Evolutionary conservation across 2,329 filamentous ascomycete genomes (phyloP).

Genomic region (Sphaerulina vaccinii): DNA sequence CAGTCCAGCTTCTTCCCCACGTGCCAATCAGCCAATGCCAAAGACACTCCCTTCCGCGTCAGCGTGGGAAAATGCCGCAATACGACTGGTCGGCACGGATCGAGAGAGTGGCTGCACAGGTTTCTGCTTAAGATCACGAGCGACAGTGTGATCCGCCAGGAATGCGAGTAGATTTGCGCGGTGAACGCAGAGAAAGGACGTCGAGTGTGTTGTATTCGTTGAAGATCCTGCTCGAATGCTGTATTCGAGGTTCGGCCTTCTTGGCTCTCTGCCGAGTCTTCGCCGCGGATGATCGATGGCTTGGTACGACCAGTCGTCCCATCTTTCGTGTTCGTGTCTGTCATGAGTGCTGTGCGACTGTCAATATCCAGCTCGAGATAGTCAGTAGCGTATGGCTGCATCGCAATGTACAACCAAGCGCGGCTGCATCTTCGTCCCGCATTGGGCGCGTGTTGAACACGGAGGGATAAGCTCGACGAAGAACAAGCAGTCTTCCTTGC

Average conservation of each 20-base stretch:
- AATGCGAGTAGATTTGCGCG: neutral
- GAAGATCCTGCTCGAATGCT: neutral
- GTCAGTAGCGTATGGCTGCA: too few relatives aligned
- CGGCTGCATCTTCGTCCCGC: too few relatives aligned
- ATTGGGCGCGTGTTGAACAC: too few relatives aligned
- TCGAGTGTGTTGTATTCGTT: neutral
- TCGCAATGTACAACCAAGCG: too few relatives aligned
- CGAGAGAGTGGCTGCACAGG: neutral
- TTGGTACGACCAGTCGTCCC: too few relatives aligned
- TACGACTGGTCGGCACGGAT: neutral
- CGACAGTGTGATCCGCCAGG: neutral
- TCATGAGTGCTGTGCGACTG: too few relatives aligned
- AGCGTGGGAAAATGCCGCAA: neutral
- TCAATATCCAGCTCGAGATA: too few relatives aligned
- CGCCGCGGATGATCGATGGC: too few relatives aligned
- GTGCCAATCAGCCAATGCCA: neutral
- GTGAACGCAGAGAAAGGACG: neutral
- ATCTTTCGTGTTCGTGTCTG: too few relatives aligned
- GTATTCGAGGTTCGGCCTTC: neutral
- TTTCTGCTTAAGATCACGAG: neutral
- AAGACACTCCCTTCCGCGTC: neutral
- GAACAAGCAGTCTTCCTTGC: too few relatives aligned
- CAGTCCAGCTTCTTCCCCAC: constrained; percentile 1
- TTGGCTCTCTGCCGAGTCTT: neutral
- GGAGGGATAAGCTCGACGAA: too few relatives aligned